Conservation (phyloP, 2,329 filamentous ascomycete genomes). For the Fusarium nurragi region DNA sequence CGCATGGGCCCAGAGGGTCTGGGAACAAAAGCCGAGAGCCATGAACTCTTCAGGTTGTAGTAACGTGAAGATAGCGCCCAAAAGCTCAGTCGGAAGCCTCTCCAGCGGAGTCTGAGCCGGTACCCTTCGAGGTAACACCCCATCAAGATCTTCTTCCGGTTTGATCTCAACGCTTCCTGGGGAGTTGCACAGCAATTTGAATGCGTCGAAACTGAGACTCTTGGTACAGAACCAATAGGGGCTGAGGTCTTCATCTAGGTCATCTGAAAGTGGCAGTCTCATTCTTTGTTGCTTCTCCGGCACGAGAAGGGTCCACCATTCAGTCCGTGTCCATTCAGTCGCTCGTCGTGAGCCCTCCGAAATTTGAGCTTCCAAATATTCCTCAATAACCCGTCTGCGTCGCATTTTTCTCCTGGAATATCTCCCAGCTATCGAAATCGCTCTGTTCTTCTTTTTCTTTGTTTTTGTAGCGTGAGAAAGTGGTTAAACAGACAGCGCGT, state of each 20-base stretch:
- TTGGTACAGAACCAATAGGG: slow-evolving; percentile 1
- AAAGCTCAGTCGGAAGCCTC: slow-evolving; percentile 1
- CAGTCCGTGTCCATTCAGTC: background rate
- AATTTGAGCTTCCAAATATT: too few relatives aligned
- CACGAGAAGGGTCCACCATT: slow-evolving; percentile 6
- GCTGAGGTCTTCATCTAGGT: accelerated
- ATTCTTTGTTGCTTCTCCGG: background rate
- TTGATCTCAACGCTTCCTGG: background rate
- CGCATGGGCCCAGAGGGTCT: background rate
- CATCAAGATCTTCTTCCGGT: accelerated
- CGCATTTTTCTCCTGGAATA: too few relatives aligned
- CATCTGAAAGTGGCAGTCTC: background rate
- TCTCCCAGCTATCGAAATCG: too few relatives aligned
- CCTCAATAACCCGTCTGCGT: too few relatives aligned
- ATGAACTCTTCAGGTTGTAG: background rate
- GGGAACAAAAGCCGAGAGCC: slow-evolving; percentile 10
- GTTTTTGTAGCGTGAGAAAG: too few relatives aligned
- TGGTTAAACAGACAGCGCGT: background rate
- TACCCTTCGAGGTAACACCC: accelerated
- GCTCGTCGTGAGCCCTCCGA: too few relatives aligned
- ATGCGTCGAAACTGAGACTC: slow-evolving; percentile 8
- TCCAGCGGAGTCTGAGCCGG: background rate
- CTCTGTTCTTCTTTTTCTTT: too few relatives aligned
- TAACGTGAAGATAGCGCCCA: background rate
- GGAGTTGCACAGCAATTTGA: slow-evolving; percentile 7